These are phyloP conservation scores for Sonneratia caseolaris DNA, from an alignment of 345 rosid species.

Conservation along the genomic window DNA sequence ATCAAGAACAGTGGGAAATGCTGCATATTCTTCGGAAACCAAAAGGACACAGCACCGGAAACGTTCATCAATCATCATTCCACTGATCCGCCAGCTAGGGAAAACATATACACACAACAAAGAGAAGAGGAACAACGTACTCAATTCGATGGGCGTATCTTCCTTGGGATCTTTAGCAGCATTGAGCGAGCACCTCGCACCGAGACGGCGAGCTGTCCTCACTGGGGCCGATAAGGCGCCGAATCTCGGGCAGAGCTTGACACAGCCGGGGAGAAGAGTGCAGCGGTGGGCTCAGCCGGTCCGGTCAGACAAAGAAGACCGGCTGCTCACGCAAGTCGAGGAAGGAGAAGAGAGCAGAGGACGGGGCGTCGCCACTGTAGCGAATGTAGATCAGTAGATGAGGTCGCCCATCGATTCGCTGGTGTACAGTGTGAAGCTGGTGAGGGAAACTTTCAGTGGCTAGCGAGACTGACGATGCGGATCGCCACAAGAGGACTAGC, in stretches of 20 bases:
- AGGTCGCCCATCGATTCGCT: too few species aligned
- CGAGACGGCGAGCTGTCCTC: slow-evolving; percentile 13
- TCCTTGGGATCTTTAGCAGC: slow-evolving; percentile 22
- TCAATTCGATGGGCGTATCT: slow-evolving; percentile 37
- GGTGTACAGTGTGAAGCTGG: background rate
- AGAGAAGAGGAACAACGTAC: slow-evolving; percentile 13
- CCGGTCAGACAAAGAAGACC: background rate
- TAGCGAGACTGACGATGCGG: background rate
- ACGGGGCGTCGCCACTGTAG: background rate
- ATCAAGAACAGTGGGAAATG: slow-evolving; percentile 79
- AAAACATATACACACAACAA: background rate
- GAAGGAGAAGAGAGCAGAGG: background rate
- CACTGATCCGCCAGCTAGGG: background rate
- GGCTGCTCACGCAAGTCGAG: background rate
- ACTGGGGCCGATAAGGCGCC: slow-evolving; percentile 2
- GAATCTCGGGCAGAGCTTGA: background rate
- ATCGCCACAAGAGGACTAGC: background rate
- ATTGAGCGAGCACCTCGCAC: slow-evolving; percentile 24
- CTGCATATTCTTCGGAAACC: slow-evolving; percentile 33
- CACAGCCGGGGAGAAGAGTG: background rate
- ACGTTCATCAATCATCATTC: background rate
- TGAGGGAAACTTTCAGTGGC: background rate
- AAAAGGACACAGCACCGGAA: background rate
- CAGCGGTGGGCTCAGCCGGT: background rate
- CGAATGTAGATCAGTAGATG: background rate